These are phyloP conservation scores for Flaveria floridana DNA, from an alignment of 140 eudicot species.

Conservation along the genomic window DNA sequence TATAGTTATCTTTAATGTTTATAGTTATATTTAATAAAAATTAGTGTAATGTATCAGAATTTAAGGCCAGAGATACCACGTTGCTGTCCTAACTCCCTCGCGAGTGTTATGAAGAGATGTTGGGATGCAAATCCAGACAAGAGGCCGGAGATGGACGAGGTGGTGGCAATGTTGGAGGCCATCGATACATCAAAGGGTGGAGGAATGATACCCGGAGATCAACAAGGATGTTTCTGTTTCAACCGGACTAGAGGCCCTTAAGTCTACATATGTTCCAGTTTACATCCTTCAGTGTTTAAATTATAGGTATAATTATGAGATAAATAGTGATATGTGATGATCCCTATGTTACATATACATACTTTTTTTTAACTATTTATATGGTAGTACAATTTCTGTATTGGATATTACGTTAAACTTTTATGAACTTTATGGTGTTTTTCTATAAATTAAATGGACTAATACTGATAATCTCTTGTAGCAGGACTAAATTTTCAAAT, in stretches of 20 bases:
- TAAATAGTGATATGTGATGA: no score
- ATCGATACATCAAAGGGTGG: constrained; percentile 88
- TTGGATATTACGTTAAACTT: background rate
- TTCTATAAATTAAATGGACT: no score
- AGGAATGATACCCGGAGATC: constrained; percentile 84
- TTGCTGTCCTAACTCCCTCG: constrained; percentile 81
- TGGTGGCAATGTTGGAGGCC: constrained; percentile 74
- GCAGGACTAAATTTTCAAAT: no score
- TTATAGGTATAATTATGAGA: no score
- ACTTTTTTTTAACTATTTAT: background rate
- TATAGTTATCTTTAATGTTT: background rate
- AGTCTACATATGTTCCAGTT: background rate
- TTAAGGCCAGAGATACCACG: constrained; percentile 96
- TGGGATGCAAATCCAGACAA: constrained; percentile 90
- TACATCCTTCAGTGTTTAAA: background rate
- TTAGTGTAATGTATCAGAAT: constrained; percentile 45
- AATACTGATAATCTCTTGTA: no score
- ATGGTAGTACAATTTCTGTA: background rate
- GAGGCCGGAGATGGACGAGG: constrained; percentile 94
- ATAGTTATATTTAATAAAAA: background rate
- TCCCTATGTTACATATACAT: no score
- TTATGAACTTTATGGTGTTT: no score
- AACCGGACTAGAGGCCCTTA: constrained; percentile 62
- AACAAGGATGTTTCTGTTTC: constrained; percentile 75
- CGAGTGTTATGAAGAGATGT: constrained; percentile 80